Evolutionary conservation across 2,329 filamentous ascomycete species (phyloP).

Genomic region (Chaetomiaceae sp.): DNA sequence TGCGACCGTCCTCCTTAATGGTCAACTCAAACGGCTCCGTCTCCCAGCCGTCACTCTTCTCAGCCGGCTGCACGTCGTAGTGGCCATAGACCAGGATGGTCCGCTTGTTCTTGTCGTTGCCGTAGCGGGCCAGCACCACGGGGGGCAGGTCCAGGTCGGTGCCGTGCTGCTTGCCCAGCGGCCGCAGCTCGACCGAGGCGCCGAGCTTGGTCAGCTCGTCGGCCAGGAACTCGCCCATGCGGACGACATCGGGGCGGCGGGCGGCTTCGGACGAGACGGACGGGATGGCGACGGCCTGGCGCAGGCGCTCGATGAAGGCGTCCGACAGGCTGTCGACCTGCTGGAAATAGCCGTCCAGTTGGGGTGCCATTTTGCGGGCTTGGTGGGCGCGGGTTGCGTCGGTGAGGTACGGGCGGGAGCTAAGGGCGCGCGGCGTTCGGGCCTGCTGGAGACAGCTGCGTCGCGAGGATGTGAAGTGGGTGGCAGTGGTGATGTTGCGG

Average conservation of each 20-base stretch:
- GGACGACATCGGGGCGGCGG: slow-evolving; percentile 84
- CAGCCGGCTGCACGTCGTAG: slow-evolving; percentile 96
- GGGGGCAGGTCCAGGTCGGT: slow-evolving; percentile 89
- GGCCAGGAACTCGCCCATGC: slow-evolving; percentile 91
- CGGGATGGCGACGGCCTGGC: slow-evolving; percentile 90
- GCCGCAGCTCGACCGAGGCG: slow-evolving; percentile 79
- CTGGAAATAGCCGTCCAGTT: slow-evolving; percentile 88
- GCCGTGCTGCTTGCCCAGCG: slow-evolving; percentile 85
- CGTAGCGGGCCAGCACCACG: slow-evolving; percentile 87
- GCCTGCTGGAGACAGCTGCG: slow-evolving; percentile 23
- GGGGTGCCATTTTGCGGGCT: slow-evolving; percentile 76
- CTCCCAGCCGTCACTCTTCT: slow-evolving; percentile 90
- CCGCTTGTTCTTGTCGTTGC: slow-evolving; percentile 84
- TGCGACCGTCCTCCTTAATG: slow-evolving; percentile 84
- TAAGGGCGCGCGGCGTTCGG: slow-evolving; percentile 24
- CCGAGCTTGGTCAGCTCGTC: slow-evolving; percentile 77
- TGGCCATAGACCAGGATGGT: slow-evolving; percentile 97
- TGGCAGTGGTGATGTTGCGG: slow-evolving; percentile 9
- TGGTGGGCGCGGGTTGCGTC: slow-evolving; percentile 52
- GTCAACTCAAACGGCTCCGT: slow-evolving; percentile 89
- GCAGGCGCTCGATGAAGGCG: slow-evolving; percentile 82
- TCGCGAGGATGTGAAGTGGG: slow-evolving; percentile 1
- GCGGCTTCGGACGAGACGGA: slow-evolving; percentile 91
- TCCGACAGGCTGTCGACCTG: slow-evolving; percentile 78
- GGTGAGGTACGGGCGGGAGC: slow-evolving; percentile 43